Evolutionary conservation across 495 filamentous ascomycete species (phyloP), one percentile per base, ranked within the genome.

Genomic region (Hyaloscypha hepaticicola): DNA sequence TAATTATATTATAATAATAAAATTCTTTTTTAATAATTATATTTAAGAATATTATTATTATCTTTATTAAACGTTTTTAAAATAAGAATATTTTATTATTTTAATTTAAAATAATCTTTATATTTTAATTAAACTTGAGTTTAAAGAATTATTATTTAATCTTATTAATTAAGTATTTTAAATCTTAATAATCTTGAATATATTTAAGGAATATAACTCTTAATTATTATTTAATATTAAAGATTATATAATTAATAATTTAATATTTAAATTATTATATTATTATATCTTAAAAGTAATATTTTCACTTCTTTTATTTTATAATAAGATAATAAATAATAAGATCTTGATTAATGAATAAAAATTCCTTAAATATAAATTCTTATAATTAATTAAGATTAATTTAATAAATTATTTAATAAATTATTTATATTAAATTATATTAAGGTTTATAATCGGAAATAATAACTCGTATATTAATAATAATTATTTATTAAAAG

Each of bases 1-100:
- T 76, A 25, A 70, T 71, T 60, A 68, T 69, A 22, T 70, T 77
- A 24, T 68, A 67, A 26, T 69, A 66, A 61, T 58, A 63, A 57
- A 73, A 66, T 61, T 77, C 73, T 60, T 74, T 72, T 58, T 75
- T 70, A 16, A 77, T 45, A 55, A 71, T 76, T 25, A 66, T 65
- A 1, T 69, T 64, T 53, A 67, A 69, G 45, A 76, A 62, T 49
- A 68, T 73, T 22, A 77, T 67, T 33, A 77, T 61, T 22, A 66
- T 73, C 61, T 76, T 61, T 19, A 72, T 72, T 24, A 77, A 64
- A 60, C 70, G 72, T 59, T 71, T 72, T 56, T 75, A 66, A 4
- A 58, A 58, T 9, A 64, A 49, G 62, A 67, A 64, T 55, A 73
- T 67, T n/a, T 65, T 65, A 50, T 69, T 60, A 14, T 21, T 55